Evolutionary conservation across 2,329 filamentous ascomycete species (phyloP).

Genomic region (Ophiostoma montium): DNA sequence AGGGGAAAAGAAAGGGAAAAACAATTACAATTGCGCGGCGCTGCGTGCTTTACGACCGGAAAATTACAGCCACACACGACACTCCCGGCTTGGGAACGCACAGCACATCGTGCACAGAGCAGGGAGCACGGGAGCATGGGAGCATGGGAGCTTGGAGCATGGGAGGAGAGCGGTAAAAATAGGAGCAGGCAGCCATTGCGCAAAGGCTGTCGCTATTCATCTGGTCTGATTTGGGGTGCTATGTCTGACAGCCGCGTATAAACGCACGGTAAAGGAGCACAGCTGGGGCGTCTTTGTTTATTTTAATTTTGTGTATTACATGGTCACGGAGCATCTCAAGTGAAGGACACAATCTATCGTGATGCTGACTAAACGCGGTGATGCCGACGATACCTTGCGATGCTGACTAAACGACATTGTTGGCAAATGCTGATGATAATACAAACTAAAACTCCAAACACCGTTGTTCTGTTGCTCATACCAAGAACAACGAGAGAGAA

Average conservation of each 20-base stretch:
- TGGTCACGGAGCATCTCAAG: background rate
- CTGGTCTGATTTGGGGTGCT: background rate
- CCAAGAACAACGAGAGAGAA: too few species aligned
- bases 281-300: background rate
- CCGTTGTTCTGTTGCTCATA: too few species aligned
- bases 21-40: background rate
- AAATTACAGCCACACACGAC: background rate
- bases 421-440: too few species aligned
- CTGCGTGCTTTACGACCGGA: background rate
- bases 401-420: too few species aligned
- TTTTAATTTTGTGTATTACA: background rate
- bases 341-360: too few species aligned
- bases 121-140: background rate
- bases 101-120: too few species aligned
- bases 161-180: background rate
- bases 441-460: too few species aligned
- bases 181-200: background rate
- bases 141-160: background rate
- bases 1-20: too few species aligned
- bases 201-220: background rate
- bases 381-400: too few species aligned
- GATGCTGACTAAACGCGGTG: too few species aligned
- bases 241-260: background rate
- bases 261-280: background rate
- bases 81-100: background rate